Base-by-base conservation (phyloP, 73 alveolate species). In the Paramecium sexaurelia region DNA sequence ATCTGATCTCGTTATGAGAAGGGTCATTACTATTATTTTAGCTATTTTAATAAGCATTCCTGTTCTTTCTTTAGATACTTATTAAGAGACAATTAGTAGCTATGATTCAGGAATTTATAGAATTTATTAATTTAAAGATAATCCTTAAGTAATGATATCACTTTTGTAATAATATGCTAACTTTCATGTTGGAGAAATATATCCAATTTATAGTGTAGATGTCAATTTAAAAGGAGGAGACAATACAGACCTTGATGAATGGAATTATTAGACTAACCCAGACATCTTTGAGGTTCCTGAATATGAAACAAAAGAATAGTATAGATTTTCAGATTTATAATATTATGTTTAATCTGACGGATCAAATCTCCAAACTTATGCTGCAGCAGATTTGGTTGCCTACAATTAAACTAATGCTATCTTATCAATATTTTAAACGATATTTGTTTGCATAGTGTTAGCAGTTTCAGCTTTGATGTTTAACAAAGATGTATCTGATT, bases 11-110 rank as follows among this genome's bases (percentile, higher is more conserved):
- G 97, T 98, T 13, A 97, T 98, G 39, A 92, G 96, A 92, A 96
- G 98, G 92, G 98, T 98, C 29, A 96, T 98, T 15, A 85, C 97
- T 2, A 89, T 98, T 41, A 97, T 98, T 15, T 94, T 98, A 24
- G 95, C 95, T 56, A 97, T 97, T 95, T 85, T 98, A 40, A 51
- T 98, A 24, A 84, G 95, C 9, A 90, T 95, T 11, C 97, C 98
- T 9, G 55, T 95, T 22, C 96, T 96, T 87, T 41, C 95, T 10
- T 45, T 83, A 73, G 55, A 36, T 47, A 91, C 97, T 4, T 96
- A 94, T 84, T 33, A 39, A 27, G 97, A 95, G 22, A 93, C 91
- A 7, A 78, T 56, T 32, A 85, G 55, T 55, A 69, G 94, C 22
- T 95, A 94, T 91, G 82, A 78, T 40, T 78, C 90, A 9, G 90